A percentile compares a stretch with the other conserved stretches of the same genome.
phyloP scores from a whole-genome alignment of 1,139 yeast species.

The Yamadazyma atlantica region DNA sequence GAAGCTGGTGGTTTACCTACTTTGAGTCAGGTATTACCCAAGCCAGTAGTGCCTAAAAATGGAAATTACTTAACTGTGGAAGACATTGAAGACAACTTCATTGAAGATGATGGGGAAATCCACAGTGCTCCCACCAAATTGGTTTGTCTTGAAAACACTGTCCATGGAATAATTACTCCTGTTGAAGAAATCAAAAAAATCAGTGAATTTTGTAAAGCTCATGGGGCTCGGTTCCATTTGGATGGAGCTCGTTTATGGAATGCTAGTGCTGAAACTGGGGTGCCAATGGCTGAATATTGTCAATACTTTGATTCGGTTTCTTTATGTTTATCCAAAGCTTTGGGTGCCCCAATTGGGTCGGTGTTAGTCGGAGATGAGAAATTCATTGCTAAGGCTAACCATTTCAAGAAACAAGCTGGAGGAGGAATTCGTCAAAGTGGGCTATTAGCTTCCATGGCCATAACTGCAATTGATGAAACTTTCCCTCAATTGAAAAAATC shows the following conservation, averaged over 20 bases:
- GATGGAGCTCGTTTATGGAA: conserved; percentile 53
- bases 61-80: conserved; percentile 78
- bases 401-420: conserved; percentile 47
- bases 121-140: conserved; percentile 50
- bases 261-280: conserved; percentile 43
- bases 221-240: conserved; percentile 38
- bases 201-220: conserved; percentile 33
- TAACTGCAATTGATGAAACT: conserved; percentile 73
- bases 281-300: conserved; percentile 38
- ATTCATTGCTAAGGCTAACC: conserved; percentile 44
- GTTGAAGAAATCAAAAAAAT: conserved; percentile 41
- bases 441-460: conserved; percentile 47
- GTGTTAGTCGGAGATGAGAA: conserved; percentile 35
- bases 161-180: conserved; percentile 46
- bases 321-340: conserved; percentile 43
- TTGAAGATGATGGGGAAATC: conserved; percentile 58
- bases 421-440: conserved; percentile 52
- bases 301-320: conserved; percentile 45
- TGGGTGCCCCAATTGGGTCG: conserved; percentile 51
- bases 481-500: conserved; percentile 59
- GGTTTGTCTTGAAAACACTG: conserved; percentile 45
- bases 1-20: conserved; percentile 94
- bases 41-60: conserved; percentile 74
- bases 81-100: conserved; percentile 53
- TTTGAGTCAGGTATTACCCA: conserved; percentile 89